A percentile compares a stretch with the other conserved stretches of the same genome.
These are phyloP conservation scores for Globisporangium lucens DNA, from an alignment of 352 stramenopile species.

Conservation along the genomic window DNA sequence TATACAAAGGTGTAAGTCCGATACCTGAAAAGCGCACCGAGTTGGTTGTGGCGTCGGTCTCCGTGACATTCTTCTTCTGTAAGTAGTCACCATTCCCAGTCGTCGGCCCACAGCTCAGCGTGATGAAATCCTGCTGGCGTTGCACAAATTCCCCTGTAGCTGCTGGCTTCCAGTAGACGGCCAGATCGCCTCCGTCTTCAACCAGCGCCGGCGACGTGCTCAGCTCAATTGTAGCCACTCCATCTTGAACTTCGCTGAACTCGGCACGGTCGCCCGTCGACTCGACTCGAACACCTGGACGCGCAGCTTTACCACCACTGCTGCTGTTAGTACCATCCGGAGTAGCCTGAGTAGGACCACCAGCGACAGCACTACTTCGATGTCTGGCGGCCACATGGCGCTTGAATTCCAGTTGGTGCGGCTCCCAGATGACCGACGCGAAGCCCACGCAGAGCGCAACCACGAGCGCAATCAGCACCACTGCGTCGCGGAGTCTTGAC, in stretches of 20 bases:
- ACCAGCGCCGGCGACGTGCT: constrained; percentile 35
- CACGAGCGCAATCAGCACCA: constrained; percentile 9
- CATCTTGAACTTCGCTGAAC: background rate
- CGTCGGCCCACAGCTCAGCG: constrained; percentile 58
- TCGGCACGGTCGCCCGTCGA: background rate
- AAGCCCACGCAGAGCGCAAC: constrained; percentile 3
- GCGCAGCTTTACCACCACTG: background rate
- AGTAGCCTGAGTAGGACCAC: background rate
- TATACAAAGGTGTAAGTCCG: too few species aligned
- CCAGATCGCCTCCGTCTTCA: constrained; percentile 45
- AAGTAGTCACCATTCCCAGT: constrained; percentile 47
- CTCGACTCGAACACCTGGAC: background rate
- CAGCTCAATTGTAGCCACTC: constrained; percentile 20
- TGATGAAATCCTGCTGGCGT: constrained; percentile 47
- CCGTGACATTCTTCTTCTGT: constrained; percentile 31
- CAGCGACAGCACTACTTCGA: background rate
- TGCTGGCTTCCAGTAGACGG: constrained; percentile 41
- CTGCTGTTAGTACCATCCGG: background rate
- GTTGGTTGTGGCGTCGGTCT: constrained; percentile 1
- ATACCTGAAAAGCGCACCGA: background rate
- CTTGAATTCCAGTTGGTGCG: background rate
- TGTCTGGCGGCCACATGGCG: background rate
- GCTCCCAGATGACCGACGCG: background rate
- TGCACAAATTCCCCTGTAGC: constrained; percentile 12
- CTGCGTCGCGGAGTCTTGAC: background rate